Percentiles rank a stretch among this genome's conserved stretches.
phyloP scores from a whole-genome alignment of 1,284 basidiomycete species.

The Cutaneotrichosporon sp. region DNA sequence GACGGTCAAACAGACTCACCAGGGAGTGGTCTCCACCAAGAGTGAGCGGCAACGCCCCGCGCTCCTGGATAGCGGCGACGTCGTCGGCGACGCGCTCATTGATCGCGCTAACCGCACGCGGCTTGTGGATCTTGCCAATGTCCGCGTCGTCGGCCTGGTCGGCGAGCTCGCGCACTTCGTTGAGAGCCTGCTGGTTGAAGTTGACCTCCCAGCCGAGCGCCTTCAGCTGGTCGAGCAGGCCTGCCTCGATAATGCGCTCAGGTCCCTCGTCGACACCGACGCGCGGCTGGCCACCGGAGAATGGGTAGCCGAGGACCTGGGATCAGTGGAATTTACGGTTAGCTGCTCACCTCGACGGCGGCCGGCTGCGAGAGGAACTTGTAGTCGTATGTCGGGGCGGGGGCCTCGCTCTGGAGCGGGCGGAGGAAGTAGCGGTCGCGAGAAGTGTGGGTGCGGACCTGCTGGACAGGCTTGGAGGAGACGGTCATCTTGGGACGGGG shows the following conservation, averaged over 20 bases:
- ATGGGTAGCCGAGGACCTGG: constrained; percentile 68
- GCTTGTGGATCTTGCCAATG: constrained; percentile 83
- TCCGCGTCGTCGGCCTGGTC: constrained; percentile 59
- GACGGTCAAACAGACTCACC: constrained; percentile 56
- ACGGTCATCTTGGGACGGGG: neutral
- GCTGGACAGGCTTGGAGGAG: neutral
- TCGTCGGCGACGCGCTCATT: constrained; percentile 70
- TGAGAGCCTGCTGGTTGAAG: constrained; percentile 79
- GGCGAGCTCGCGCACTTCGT: constrained; percentile 57
- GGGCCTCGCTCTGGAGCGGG: constrained; percentile 9
- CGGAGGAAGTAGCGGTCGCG: constrained; percentile 21
- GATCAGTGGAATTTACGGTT: neutral
- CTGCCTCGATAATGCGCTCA: constrained; percentile 77
- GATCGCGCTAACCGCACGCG: constrained; percentile 77
- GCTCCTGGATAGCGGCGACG: constrained; percentile 68
- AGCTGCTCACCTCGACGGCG: constrained; percentile 59
- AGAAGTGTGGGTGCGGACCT: constrained; percentile 7
- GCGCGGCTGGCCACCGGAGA: constrained; percentile 59
- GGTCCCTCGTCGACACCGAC: constrained; percentile 87
- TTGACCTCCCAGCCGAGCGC: constrained; percentile 82
- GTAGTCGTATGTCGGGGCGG: constrained; percentile 35
- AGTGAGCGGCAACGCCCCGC: constrained; percentile 79
- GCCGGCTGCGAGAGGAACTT: constrained; percentile 63
- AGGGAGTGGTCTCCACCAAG: constrained; percentile 96
- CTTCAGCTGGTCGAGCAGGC: constrained; percentile 69